phyloP scores from a whole-genome alignment of 2,329 filamentous ascomycete species.

The Ambrosiella cleistominuta region DNA sequence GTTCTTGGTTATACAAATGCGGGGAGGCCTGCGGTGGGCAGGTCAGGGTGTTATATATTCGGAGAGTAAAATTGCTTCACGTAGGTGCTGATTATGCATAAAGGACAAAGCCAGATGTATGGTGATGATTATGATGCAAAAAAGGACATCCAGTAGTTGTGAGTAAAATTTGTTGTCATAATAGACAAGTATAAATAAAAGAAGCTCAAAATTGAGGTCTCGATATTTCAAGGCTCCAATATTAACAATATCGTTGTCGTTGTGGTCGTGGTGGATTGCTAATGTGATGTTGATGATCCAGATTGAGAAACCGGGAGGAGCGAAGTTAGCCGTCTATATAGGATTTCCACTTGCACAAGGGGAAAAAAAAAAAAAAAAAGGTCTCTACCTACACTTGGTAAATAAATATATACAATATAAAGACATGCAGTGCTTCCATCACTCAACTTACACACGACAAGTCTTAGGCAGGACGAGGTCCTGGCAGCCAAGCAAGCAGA shows the following conservation, averaged over 20 bases:
- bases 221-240: background rate
- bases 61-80: background rate
- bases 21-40: background rate
- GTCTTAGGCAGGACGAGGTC: background rate
- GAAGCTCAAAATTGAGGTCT: background rate
- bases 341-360: background rate
- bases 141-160: background rate
- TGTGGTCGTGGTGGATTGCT: background rate
- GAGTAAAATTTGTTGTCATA: background rate
- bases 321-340: background rate
- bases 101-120: background rate
- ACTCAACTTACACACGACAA: background rate
- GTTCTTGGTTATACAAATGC: background rate
- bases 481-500: background rate
- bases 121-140: background rate
- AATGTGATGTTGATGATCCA: background rate
- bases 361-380: too few relatives aligned
- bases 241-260: background rate
- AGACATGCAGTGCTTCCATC: too few relatives aligned
- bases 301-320: background rate
- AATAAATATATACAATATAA: too few relatives aligned
- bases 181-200: background rate
- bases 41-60: background rate
- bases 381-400: too few relatives aligned
- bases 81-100: background rate